Base-by-base conservation (phyloP, 352 stramenopile species). In the Plasmopara viticola region DNA sequence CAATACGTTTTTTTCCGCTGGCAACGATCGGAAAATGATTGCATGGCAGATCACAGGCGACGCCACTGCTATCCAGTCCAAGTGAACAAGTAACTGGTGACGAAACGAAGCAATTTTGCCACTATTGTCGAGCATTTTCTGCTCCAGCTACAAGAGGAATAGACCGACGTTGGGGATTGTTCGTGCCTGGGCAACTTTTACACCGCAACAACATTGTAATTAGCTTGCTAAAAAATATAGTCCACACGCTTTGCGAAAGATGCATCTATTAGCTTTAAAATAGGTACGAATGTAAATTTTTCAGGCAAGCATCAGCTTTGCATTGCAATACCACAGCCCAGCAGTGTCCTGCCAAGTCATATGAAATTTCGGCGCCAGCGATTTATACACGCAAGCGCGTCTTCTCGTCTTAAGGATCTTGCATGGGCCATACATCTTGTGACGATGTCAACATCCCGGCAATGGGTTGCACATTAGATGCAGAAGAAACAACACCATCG, bases 11-110 rank as follows among this genome's bases (percentile, higher is more conserved):
- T 93, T 93, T 62, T 84, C 74, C 14, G 69, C 80, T 33, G 72
- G 77, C 51, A 90, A 86, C 49, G 82, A 93, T 59, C 64, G 75
- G 35, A 84, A 84, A 52, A 90, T 90, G 78, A 72, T 93, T 63
- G 82, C 82, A 35, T 93, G 82, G 82, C 82, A 93, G 61, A 81
- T 93, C 67, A 90, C 74, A 37, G 82, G 82, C 48, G 81, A 93
- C 42, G 74, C 68, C 4, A 70, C 62, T 28, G 70, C 76, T 38
- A 78, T 93, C 48, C 74, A 85, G 64, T 51, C 71, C 60, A 87
- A 78, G 64, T 83, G 69, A 63, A 56, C 25, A 17, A 51, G 34
- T 30, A 31, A 2, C 29, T 57, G 29, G 45, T 54, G 57, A 56
- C 34, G 2, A 12, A 25, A 35, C 31, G 7, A 35, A 12, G 10